These are phyloP conservation scores for Pleurotus djamor DNA, from an alignment of 768 basidiomycete species.

Conservation along the genomic window DNA sequence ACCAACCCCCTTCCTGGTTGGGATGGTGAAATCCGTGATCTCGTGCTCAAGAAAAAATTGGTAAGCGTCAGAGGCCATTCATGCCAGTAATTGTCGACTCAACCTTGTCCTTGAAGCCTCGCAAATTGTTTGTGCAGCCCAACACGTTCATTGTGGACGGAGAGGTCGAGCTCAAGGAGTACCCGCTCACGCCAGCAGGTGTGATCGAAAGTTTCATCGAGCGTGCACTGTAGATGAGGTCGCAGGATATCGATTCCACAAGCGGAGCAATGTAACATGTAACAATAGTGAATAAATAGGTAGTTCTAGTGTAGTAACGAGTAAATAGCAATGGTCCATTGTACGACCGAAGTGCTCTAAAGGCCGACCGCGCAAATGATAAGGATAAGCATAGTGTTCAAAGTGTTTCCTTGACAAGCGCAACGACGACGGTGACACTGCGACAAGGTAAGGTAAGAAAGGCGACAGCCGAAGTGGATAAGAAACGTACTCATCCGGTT, in stretches of 20 bases:
- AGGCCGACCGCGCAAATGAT: constrained; percentile 8
- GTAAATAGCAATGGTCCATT: background rate
- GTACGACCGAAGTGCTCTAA: background rate
- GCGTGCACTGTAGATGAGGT: constrained; percentile 23
- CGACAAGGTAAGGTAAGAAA: background rate
- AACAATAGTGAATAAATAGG: background rate
- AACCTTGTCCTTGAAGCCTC: constrained; percentile 49
- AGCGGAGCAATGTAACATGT: constrained; percentile 10
- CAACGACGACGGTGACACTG: constrained; percentile 73
- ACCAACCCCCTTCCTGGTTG: constrained; percentile 72
- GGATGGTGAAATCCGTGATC: constrained; percentile 72
- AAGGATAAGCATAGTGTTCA: constrained; percentile 15
- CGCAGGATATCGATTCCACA: background rate
- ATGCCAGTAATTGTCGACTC: constrained; percentile 2
- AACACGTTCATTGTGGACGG: constrained; percentile 68
- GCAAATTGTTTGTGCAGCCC: constrained; percentile 84
- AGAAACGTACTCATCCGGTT: constrained; percentile 72
- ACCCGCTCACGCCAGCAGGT: constrained; percentile 70
- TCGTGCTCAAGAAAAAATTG: constrained; percentile 79
- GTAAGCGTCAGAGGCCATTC: constrained; percentile 32
- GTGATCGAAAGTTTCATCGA: constrained; percentile 84
- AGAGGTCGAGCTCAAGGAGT: constrained; percentile 77
- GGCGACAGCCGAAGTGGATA: constrained; percentile 8
- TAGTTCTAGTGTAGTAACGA: constrained; percentile 5
- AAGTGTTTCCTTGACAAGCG: constrained; percentile 62